Evolutionary conservation across 176 grass and related monocot genomes (phyloP), one percentile per base, ranked within the genome.

Genomic region (Aegilops speltoides): DNA sequence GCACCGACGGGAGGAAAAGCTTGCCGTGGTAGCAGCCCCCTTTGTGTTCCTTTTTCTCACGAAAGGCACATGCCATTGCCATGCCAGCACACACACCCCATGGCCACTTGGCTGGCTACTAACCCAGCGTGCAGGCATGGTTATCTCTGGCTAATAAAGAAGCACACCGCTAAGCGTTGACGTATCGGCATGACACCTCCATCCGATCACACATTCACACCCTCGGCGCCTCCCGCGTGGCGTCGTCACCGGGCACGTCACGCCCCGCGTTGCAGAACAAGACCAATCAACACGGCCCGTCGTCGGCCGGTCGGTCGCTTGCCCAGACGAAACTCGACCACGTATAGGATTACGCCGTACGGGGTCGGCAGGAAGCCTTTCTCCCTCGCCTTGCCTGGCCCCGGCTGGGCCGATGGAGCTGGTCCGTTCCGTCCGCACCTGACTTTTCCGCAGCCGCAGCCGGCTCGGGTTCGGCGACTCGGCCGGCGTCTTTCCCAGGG

Each of bases 221-320:
- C 37, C 72, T 15, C 29, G 43, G 28, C 5, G 24, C 20, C 22
- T n/a, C 38, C 23, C 69, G 32, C 43, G 31, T 28, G 26, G 36
- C 78, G 61, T 33, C 78, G 70, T 77, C 73, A 72, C 64, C n/a
- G 5, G 63, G 16, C 63, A 43, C 68, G 89, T 87, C 89, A 79
- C 66, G 54, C 24, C 64, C 9, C 16, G 33, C 66, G 46, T 64
- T 6, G 52, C 54, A 3, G 10, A 26, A 8, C 32, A 1, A 2
- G 1, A 0, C 33, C 24, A 36, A 37, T 48, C n/a, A 82, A 70
- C 71, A 48, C 50, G 61, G 3, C 54, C 54, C 54, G 23, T 26
- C 71, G 71, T 74, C 70, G 70, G 38, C 5, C 33, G n/a, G 8
- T 74, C 57, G 38, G 2, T 79, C 25, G 84, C 67, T 32, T 56